These are phyloP conservation scores for Fusarium brachygibbosum DNA, from an alignment of 2,329 filamentous ascomycete species.

Conservation along the genomic window DNA sequence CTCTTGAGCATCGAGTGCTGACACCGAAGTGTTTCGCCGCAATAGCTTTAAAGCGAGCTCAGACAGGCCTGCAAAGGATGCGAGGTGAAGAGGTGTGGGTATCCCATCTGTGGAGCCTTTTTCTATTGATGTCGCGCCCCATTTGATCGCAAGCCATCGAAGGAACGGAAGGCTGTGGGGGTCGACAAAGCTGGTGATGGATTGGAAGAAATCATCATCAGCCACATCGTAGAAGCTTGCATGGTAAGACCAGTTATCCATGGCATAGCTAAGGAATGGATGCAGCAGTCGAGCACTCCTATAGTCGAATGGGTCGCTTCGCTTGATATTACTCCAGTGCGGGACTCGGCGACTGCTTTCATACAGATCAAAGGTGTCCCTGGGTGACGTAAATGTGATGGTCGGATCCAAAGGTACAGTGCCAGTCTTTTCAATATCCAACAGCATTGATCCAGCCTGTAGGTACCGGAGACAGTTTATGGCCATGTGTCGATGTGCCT, in stretches of 20 bases:
- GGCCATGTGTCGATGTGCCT: slow-evolving; percentile 42
- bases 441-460: slow-evolving; percentile 31
- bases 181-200: slow-evolving; percentile 18
- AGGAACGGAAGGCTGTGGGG: slow-evolving; percentile 17
- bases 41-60: slow-evolving; percentile 21
- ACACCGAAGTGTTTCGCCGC: slow-evolving; percentile 5
- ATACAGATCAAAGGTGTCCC: background rate
- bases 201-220: slow-evolving; percentile 27
- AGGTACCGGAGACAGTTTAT: slow-evolving; percentile 38
- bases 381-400: slow-evolving; percentile 11
- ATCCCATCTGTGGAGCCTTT: slow-evolving; percentile 17
- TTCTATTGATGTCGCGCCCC: slow-evolving; percentile 25
- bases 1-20: slow-evolving; percentile 24
- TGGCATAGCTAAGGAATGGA: slow-evolving; percentile 40
- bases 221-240: slow-evolving; percentile 34
- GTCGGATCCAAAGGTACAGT: background rate
- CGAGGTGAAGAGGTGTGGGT: slow-evolving; percentile 38
- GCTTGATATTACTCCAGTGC: background rate
- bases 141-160: slow-evolving; percentile 39
- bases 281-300: slow-evolving; percentile 34
- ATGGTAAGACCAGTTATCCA: slow-evolving; percentile 46
- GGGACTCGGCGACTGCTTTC: background rate
- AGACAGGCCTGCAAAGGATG: slow-evolving; percentile 40
- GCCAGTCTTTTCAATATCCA: slow-evolving; percentile 8
- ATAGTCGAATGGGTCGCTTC: slow-evolving; percentile 25